Evolutionary conservation across 2,329 filamentous ascomycete genomes (phyloP), one percentile per base, ranked within the genome.

Genomic region (Elsinoe fawcettii): DNA sequence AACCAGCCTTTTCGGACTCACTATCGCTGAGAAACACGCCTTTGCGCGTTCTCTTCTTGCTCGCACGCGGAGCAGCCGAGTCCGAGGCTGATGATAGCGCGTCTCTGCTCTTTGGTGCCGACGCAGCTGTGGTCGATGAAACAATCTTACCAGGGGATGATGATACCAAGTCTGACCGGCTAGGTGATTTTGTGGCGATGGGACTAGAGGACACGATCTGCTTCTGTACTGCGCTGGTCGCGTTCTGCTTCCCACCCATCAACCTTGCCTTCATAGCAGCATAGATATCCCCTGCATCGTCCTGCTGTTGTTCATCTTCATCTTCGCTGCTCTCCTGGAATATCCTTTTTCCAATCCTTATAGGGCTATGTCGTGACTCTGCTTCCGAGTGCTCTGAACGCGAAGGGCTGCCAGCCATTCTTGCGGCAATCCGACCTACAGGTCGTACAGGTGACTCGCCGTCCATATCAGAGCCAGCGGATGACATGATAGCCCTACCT

Each of bases 241-340:
- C 12, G n/a, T 8, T 36, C 23, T 43, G 11, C 27, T 47, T 32
- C 14, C 34, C 18, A 2, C 54, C 54, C 27, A 56, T 22, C 14
- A 56, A 27, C 14, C 25, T 27, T 12, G 22, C 18, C 54, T 46
- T 56, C 54, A 56, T 56, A 12, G 25, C 37, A 7, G 54, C 54
- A 25, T 56, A 56, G 25, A 56, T 56, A 36, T 56, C 41, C 22
- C 14, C 27, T 16, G 41, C 30, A 25, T 56, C 54, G 8, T 23
- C 27, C 23, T 43, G 11, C n/a, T 55, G 36, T 7, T 34, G 9
- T 6, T 47, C 54, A 1, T 56, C 27, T n/a, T 47, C 54, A 25
- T 37, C 54, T 5, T 56, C 54, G 14, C 41, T 56, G 14, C 41
- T 56, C 14, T 56, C 54, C 25, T 46, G 39, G 18, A 53, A 53